Evolutionary conservation across 1,139 yeast species (phyloP).

Genomic region (Hanseniaspora gamundiae): DNA sequence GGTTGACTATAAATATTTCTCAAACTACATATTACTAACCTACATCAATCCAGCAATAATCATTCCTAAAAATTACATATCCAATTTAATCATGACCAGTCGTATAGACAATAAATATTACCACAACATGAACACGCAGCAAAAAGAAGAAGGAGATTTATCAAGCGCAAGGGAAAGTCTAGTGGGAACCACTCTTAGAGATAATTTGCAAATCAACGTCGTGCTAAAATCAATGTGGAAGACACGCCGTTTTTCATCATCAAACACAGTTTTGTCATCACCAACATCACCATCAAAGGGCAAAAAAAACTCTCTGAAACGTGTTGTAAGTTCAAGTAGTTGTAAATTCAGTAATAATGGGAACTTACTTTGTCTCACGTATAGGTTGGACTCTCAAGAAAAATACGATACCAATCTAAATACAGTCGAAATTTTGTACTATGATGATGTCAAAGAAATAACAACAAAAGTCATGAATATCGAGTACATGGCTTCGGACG

Average conservation of each 20-base stretch:
- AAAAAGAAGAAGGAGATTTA: too few relatives aligned
- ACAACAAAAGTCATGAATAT: background rate
- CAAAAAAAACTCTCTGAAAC: background rate
- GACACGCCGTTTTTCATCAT: too few relatives aligned
- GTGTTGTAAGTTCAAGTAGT: background rate
- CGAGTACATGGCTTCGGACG: too few relatives aligned
- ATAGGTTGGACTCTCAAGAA: background rate
- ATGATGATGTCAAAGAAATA: background rate
- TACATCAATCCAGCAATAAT: background rate
- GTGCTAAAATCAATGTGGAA: too few relatives aligned
- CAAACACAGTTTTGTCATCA: too few relatives aligned
- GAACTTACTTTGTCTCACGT: background rate
- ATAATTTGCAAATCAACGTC: too few relatives aligned
- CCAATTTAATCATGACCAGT: too few relatives aligned
- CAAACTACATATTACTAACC: background rate
- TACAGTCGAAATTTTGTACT: background rate
- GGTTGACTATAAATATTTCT: background rate
- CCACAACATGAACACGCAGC: too few relatives aligned
- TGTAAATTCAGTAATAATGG: background rate
- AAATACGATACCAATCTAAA: background rate
- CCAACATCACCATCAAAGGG: too few relatives aligned
- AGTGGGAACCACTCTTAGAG: too few relatives aligned
- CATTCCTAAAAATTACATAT: background rate
- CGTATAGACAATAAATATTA: too few relatives aligned
- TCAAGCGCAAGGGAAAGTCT: too few relatives aligned